Conservation (phyloP, 345 rosid species). For the Lepidium africanum region DNA sequence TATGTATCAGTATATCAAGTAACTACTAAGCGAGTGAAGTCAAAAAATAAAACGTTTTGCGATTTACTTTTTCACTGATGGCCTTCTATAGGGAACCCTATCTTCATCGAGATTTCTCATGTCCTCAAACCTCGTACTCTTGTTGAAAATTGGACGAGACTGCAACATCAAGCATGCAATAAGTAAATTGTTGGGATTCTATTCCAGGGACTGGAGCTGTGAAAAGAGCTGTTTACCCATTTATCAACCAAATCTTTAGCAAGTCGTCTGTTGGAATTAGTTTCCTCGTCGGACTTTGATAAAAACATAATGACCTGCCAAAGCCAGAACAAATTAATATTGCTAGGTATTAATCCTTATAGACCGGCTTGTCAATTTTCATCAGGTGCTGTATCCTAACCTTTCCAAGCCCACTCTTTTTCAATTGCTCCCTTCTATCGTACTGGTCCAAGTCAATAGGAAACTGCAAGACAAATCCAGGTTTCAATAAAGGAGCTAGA, state of each 20-base stretch:
- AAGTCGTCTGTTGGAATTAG: conserved; percentile 80
- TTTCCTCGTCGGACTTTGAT: conserved; percentile 96
- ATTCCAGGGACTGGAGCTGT: not conserved
- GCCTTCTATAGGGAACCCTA: conserved; percentile 64
- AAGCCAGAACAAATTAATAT: not conserved
- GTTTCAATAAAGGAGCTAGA: not conserved
- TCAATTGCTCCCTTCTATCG: conserved; percentile 89
- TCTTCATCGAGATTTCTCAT: conserved; percentile 80
- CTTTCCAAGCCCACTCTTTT: conserved; percentile 98
- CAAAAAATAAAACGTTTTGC: not conserved
- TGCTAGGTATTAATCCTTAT: not conserved
- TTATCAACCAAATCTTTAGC: conserved; percentile 98
- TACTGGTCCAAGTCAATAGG: conserved; percentile 93
- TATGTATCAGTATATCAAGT: conserved; percentile 3
- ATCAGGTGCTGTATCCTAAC: conserved; percentile 28
- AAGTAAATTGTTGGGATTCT: not conserved
- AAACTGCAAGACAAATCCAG: conserved; percentile 43
- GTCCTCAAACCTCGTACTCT: conserved; percentile 98
- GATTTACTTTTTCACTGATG: conserved; percentile 63
- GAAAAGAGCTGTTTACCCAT: conserved; percentile 54
- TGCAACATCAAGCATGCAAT: conserved; percentile 32
- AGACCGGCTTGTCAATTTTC: not conserved
- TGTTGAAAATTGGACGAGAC: conserved; percentile 96
- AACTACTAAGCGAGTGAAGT: not conserved
- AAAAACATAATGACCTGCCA: conserved; percentile 92